Evolutionary conservation across 2,329 filamentous ascomycete species (phyloP).

Genomic region (Penicillium sclerotiorum): DNA sequence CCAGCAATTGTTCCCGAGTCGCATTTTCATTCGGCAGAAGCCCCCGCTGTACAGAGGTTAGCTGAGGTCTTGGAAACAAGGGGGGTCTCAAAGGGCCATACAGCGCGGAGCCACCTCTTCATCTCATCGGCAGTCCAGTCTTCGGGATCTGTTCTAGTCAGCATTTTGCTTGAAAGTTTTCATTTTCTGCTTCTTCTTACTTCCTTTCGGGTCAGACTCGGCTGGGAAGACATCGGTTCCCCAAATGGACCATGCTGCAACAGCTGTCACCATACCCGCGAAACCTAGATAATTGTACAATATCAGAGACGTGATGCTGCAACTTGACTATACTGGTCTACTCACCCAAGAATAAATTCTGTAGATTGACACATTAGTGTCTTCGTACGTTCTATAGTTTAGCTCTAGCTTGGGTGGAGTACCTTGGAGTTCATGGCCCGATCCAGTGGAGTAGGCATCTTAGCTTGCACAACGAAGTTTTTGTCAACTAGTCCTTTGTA

Average conservation of each 20-base stretch:
- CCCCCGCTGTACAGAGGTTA: conserved; percentile 55
- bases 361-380: conserved; percentile 22
- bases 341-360: conserved; percentile 72
- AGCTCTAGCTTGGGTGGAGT: conserved; percentile 26
- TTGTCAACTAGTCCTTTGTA: no score
- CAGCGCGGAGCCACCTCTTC: conserved; percentile 75
- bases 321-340: background rate
- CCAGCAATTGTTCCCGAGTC: conserved; percentile 65
- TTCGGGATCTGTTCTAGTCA: conserved; percentile 56
- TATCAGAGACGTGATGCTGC: conserved; percentile 21
- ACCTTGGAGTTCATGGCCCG: conserved; percentile 71
- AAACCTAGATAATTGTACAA: conserved; percentile 62
- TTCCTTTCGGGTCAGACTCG: conserved; percentile 73
- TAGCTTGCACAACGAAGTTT: background rate
- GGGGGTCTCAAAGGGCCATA: conserved; percentile 52
- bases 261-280: conserved; percentile 77
- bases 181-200: conserved; percentile 43
- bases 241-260: conserved; percentile 82
- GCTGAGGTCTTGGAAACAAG: background rate
- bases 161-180: conserved; percentile 3
- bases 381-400: conserved; percentile 4
- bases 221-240: conserved; percentile 81
- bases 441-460: conserved; percentile 71
- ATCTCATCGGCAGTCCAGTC: conserved; percentile 81
- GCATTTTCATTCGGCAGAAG: conserved; percentile 62